Evolutionary conservation across 331 rosid species (phyloP).

Genomic region (Quercus lobata): DNA sequence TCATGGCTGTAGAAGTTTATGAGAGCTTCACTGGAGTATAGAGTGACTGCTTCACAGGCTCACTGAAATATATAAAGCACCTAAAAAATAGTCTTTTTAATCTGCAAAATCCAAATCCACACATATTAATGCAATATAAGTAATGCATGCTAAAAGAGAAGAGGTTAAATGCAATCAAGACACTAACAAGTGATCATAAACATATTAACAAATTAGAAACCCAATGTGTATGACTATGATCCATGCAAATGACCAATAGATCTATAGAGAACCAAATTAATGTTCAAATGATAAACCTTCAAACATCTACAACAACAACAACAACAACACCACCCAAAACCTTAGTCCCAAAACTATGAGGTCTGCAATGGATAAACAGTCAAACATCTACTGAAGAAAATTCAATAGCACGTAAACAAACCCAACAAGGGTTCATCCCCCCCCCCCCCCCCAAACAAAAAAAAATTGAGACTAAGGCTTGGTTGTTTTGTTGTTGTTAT

Average conservation of each 20-base stretch:
- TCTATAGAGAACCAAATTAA: background rate
- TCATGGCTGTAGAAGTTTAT: slow-evolving; percentile 46
- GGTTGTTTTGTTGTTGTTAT: no score
- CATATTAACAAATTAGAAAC: background rate
- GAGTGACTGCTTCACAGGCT: slow-evolving; percentile 16
- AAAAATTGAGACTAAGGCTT: no score
- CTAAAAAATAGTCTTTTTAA: slow-evolving; percentile 9
- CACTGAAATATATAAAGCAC: slow-evolving; percentile 14
- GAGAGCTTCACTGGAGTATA: background rate
- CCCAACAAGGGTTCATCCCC: slow-evolving; percentile 8
- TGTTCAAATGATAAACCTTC: background rate
- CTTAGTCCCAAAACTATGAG: no score
- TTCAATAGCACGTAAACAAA: background rate
- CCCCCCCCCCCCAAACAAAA: no score
- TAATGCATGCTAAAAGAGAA: background rate
- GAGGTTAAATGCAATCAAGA: background rate
- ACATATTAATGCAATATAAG: background rate
- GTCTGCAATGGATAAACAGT: background rate
- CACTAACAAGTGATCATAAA: background rate
- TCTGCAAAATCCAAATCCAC: slow-evolving; percentile 8
- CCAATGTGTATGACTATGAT: background rate
- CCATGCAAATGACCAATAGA: background rate
- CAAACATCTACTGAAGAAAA: background rate
- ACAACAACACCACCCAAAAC: no score
- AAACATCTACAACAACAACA: background rate